Evolutionary conservation across 1,139 yeast species (phyloP), one percentile per base, ranked within the genome.

Genomic region (Yamadazyma sp.): DNA sequence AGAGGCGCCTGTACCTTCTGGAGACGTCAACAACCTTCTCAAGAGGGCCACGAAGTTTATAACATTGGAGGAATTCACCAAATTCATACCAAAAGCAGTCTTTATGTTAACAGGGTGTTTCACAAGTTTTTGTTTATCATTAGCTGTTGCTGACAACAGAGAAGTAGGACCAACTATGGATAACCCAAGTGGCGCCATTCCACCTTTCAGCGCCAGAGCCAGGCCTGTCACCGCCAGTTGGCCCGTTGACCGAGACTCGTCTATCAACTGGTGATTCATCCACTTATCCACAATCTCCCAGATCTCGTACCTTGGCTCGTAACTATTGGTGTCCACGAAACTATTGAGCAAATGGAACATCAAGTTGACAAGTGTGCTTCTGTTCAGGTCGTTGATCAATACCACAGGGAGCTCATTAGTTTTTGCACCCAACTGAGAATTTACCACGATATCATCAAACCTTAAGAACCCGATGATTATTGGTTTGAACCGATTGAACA

Each of bases 261-360:
- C 48, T 33, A 49, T 40, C 43, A 68, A 48, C 17, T 64, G 57
- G 43, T 66, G 77, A 54, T 81, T 85, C 22, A 87, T 62, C 88
- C 95, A 83, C n/a, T 73, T 62, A 53, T 91, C 97, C 11, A 91
- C 48, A 8, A 75, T 62, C 10, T 66, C 65, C 97, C 98, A 91
- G 17, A 87, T 69, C 25, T 69, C 70, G 28, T 66, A 60, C 47
- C 83, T 73, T 3, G 64, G 47, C 3, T 50, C 48, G 22, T 59
- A 47, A 33, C 8, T 10, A 69, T 69, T 34, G 70, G 37, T 71
- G 14, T 64, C 64, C 5, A 82, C 81, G 34, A 79, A 67, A 37
- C 60, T 61, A 69, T 49, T 82, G 57, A 91, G 59, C 11, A 69
- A 55, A 26, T 61, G 57, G 30, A 72, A 53, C 37, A 69, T 48